Evolutionary conservation across 2,329 filamentous ascomycete species (phyloP), one percentile per base, ranked within the genome.

Genomic region (Macroventuria anomochaeta): DNA sequence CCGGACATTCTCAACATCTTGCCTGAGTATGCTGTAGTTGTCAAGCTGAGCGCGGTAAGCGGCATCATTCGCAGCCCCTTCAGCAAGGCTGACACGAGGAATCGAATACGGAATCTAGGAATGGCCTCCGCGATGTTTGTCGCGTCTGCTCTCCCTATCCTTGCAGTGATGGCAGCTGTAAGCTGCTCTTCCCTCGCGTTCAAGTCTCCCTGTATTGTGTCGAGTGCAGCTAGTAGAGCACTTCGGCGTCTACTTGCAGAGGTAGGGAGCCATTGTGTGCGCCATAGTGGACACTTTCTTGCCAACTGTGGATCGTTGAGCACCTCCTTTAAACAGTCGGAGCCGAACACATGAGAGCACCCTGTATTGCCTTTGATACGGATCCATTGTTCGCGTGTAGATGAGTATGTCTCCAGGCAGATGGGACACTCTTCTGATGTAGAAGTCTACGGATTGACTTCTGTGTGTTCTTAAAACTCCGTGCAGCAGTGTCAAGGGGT

Each of bases 241-340:
- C n/a, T n/a, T n/a, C n/a, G n/a, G n/a, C n/a, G n/a, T n/a, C n/a
- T n/a, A n/a, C n/a, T n/a, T n/a, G n/a, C n/a, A n/a, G n/a, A n/a
- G n/a, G n/a, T n/a, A n/a, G 23, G 23, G 10, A 41, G 11, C 64
- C 64, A 69, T n/a, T 60, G 15, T 2, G 62, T 49, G 11, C 65
- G 61, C 37, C 65, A 68, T n/a, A 65, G 15, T 5, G 61, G 62
- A 41, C 65, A 67, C 13, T 32, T 57, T 49, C 62, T 67, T n/a
- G 58, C 55, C 8, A 49, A 36, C 5, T 18, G 18, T 1, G 57
- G 50, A 8, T 48, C 36, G 11, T 15, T 46, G 18, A 69, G 38
- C 6, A 65, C 43, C 2, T 40, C 15, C 11, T 37, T 34, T 2
- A 67, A 48, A 38, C 64, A 69, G 1, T 12, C 40, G 10, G 28